Evolutionary conservation across 352 stramenopile genomes (phyloP), one percentile per base, ranked within the genome.

Genomic region (Pythium rhizo-oryzae): DNA sequence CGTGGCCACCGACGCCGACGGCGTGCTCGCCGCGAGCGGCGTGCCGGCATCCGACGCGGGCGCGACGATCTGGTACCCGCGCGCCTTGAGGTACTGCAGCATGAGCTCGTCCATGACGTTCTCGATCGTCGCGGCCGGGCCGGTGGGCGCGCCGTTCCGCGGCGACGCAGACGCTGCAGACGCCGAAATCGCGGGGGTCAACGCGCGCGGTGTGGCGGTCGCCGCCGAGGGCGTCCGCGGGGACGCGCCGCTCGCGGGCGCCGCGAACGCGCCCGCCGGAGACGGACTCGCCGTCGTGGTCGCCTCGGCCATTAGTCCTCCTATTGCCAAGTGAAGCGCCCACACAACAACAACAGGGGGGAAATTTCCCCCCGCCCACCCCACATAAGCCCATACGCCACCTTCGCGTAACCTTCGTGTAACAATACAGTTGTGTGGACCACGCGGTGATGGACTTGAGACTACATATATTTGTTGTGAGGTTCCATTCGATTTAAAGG

Each of bases 21-120:
- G 9, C 37, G 37, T 18, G 37, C 28, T 33, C 28, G 6, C 6
- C 28, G 11, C 41, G 2, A 85, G 59, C 41, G 16, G 46, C 60
- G 50, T 9, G 70, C 24, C 13, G 33, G 28, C 8, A 43, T 0
- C 16, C 13, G 59, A 28, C 15, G 60, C 49, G 25, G 16, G 59
- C 24, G 59, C 65, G 64, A 30, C 58, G 33, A 92, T 65, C 30
- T 85, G 69, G 64, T 92, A 91, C 1, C 84, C 84, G 49, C 78
- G 62, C 15, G 73, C 70, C 53, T 80, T 76, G 54, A 92, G 70
- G 71, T 91, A 92, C 73, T 91, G 78, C 50, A 87, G 71, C 79
- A 92, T 63, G 23, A 92, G 72, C 61, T 90, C 72, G 65, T 92
- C 84, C 80, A 90, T 89, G 60, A 67, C 69, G 47, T 69, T 73